Evolutionary conservation across 139 green algal species (phyloP).

Genomic region (Chlamydomonas incerta): DNA sequence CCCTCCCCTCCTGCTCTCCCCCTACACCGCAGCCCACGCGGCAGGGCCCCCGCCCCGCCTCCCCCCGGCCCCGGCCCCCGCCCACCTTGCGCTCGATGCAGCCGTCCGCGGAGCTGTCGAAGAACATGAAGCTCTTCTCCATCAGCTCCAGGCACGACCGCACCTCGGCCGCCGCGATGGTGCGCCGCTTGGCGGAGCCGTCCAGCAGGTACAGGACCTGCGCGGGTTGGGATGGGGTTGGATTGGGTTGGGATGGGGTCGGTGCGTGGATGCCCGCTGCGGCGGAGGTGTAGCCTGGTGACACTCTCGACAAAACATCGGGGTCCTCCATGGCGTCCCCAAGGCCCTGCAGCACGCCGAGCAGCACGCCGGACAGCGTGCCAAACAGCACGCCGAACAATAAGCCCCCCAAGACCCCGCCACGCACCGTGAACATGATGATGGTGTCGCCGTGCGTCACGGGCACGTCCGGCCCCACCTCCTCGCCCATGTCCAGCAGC

Average conservation of each 20-base stretch:
- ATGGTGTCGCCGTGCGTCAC: slow-evolving; percentile 21
- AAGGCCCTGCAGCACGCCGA: too few species aligned
- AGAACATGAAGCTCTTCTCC: slow-evolving; percentile 49
- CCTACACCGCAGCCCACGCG: too few species aligned
- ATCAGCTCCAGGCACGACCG: slow-evolving; percentile 22
- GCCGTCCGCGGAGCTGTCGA: slow-evolving; percentile 36
- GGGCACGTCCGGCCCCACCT: background rate
- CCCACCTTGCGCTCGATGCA: slow-evolving; percentile 33
- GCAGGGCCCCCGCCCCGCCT: too few species aligned
- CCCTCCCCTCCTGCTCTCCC: too few species aligned
- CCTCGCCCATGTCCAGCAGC: background rate
- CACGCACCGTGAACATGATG: slow-evolving; percentile 20
- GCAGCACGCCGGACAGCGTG: background rate
- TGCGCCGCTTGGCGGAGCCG: background rate
- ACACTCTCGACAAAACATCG: too few species aligned
- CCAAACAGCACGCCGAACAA: background rate
- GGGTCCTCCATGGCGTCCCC: too few species aligned
- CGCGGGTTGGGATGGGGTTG: too few species aligned
- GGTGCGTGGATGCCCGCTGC: too few species aligned
- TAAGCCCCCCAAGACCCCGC: too few species aligned
- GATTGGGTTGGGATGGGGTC: too few species aligned
- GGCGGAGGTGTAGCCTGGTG: too few species aligned
- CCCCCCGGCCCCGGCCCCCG: too few species aligned
- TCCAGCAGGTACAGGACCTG: slow-evolving; percentile 34
- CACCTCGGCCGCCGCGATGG: slow-evolving; percentile 1